Percentiles rank a stretch among this genome's conserved stretches.
These are phyloP conservation scores for Phytophthora syringae DNA, from an alignment of 352 stramenopile genomes.

Conservation along the genomic window DNA sequence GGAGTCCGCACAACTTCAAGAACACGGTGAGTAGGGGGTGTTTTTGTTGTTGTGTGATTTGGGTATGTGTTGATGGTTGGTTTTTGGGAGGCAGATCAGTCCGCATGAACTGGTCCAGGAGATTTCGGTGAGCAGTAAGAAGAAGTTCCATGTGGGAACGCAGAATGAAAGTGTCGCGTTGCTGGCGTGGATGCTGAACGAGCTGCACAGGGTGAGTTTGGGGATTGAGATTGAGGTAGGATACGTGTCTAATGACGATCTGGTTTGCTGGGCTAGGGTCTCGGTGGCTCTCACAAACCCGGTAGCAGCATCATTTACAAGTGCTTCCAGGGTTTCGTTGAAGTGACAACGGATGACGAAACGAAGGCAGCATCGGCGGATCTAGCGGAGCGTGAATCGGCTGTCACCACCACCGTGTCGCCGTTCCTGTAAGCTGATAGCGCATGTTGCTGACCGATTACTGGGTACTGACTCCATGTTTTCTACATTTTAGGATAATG, in stretches of 20 bases:
- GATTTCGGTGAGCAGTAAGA: slow-evolving; percentile 95
- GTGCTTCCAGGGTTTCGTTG: slow-evolving; percentile 96
- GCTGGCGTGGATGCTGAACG: slow-evolving; percentile 96
- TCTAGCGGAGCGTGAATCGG: slow-evolving; percentile 40
- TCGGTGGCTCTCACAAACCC: slow-evolving; percentile 85
- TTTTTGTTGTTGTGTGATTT: no score
- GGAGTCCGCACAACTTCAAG: slow-evolving; percentile 98
- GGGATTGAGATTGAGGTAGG: background rate
- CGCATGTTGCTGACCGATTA: background rate
- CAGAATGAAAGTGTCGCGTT: slow-evolving; percentile 97
- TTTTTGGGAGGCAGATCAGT: slow-evolving; percentile 78
- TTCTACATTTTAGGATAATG: slow-evolving; percentile 87
- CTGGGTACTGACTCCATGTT: background rate
- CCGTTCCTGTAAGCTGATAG: slow-evolving; percentile 68
- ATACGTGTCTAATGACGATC: slow-evolving; percentile 5
- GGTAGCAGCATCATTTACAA: slow-evolving; percentile 95
- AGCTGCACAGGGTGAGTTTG: slow-evolving; percentile 86
- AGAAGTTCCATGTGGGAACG: slow-evolving; percentile 95
- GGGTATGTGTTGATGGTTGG: slow-evolving; percentile 7
- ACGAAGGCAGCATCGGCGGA: slow-evolving; percentile 41
- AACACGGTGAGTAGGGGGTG: slow-evolving; percentile 84
- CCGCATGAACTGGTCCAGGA: slow-evolving; percentile 98
- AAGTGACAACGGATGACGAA: slow-evolving; percentile 90
- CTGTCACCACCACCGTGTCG: slow-evolving; percentile 49
- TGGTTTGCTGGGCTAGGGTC: slow-evolving; percentile 47